Conservation (phyloP, 805 yeast genomes). For the Lipomyces kockii region DNA sequence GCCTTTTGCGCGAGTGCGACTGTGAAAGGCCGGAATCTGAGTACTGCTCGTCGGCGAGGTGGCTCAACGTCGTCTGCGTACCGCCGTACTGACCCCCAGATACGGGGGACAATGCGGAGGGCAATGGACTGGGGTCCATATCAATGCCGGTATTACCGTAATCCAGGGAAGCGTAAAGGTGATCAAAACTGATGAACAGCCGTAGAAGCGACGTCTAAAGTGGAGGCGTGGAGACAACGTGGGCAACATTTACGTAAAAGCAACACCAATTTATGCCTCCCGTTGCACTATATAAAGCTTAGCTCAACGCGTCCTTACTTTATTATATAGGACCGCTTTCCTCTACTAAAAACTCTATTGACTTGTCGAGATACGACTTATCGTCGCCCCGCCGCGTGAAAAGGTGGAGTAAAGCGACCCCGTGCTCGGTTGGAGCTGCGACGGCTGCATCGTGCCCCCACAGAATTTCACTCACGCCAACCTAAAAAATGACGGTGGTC, state of each 20-base stretch:
- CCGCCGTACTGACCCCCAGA: neutral
- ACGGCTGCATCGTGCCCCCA: too few species aligned
- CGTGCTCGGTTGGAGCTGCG: too few species aligned
- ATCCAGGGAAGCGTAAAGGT: neutral
- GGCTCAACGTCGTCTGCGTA: neutral
- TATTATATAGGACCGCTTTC: neutral
- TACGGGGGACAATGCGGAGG: neutral
- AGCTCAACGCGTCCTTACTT: neutral
- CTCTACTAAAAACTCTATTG: neutral
- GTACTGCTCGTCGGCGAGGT: neutral
- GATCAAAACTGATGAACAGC: neutral
- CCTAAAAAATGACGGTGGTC: too few species aligned
- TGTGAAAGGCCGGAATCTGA: neutral
- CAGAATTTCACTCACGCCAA: neutral
- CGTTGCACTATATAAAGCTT: neutral
- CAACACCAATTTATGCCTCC: neutral
- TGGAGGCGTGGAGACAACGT: neutral
- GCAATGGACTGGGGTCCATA: neutral
- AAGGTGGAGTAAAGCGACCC: neutral
- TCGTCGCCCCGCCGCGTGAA: neutral
- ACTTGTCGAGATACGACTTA: neutral
- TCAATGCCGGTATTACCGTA: neutral
- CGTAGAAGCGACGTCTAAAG: neutral
- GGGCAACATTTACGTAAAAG: neutral
- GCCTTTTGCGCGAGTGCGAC: slow-evolving; percentile 24